Percentiles rank a stretch among this genome's conserved stretches.
phyloP scores from a whole-genome alignment of 2,329 filamentous ascomycete species.

The Didymosphaeria variabile region DNA sequence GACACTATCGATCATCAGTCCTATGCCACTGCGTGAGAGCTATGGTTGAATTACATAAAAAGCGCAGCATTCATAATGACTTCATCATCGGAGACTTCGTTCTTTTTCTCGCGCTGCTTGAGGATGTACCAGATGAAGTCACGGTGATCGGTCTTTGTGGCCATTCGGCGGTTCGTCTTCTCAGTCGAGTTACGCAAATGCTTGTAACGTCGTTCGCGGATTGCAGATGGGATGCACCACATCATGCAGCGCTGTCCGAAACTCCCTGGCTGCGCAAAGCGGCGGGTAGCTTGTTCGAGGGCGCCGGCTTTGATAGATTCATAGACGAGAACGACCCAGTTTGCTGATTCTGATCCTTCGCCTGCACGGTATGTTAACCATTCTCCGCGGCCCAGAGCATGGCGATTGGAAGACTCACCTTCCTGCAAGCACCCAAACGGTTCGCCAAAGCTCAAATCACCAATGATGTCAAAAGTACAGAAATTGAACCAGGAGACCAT shows the following conservation, averaged over 20 bases:
- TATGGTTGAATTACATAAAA: constrained; percentile 32
- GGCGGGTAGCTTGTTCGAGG: constrained; percentile 41
- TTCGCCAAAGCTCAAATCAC: constrained; percentile 44
- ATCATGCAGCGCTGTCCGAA: constrained; percentile 36
- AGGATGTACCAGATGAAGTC: constrained; percentile 50
- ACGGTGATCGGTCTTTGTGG: constrained; percentile 41
- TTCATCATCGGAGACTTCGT: constrained; percentile 44
- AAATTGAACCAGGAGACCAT: constrained; percentile 48
- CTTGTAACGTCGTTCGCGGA: constrained; percentile 36
- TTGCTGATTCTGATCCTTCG: constrained; percentile 42
- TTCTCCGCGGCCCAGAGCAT: background rate
- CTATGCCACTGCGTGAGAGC: background rate
- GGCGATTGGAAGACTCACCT: constrained; percentile 24
- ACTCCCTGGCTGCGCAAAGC: constrained; percentile 38
- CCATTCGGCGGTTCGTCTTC: constrained; percentile 40
- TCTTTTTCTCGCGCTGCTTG: constrained; percentile 44
- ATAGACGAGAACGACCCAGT: constrained; percentile 46
- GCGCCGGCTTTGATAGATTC: constrained; percentile 47
- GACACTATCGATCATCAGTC: constrained; percentile 24
- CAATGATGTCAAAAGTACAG: constrained; percentile 46
- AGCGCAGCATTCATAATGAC: constrained; percentile 45
- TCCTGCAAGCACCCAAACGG: constrained; percentile 44
- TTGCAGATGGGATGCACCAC: constrained; percentile 39
- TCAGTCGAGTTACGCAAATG: constrained; percentile 43
- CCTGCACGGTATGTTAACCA: constrained; percentile 20